Percentiles rank a stretch among this genome's conserved stretches.
Conservation (phyloP, 371 early-diverging fungal genomes). For the Actinomucor elegans region DNA sequence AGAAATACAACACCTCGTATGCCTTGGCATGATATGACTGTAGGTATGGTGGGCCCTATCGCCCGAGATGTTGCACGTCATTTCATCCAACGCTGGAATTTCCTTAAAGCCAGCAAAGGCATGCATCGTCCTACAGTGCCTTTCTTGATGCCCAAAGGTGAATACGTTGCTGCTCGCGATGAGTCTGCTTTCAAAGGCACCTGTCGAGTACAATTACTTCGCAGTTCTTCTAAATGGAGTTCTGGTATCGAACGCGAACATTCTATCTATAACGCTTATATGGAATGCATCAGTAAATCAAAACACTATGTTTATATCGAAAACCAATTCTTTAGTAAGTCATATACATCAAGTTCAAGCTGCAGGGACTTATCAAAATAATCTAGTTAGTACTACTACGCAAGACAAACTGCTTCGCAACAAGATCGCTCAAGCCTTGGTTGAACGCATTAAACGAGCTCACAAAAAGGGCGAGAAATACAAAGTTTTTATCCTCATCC, state of each 20-base stretch:
- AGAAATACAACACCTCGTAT: slow-evolving; percentile 71
- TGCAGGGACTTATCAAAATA: no score
- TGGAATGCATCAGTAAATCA: slow-evolving; percentile 73
- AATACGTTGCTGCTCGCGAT: slow-evolving; percentile 69
- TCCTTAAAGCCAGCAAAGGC: slow-evolving; percentile 73
- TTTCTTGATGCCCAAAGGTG: slow-evolving; percentile 77
- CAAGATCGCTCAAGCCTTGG: slow-evolving; percentile 57
- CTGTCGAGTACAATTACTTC: slow-evolving; percentile 69
- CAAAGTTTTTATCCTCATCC: slow-evolving; percentile 85
- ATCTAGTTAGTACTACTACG: slow-evolving; percentile 35
- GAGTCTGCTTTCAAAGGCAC: slow-evolving; percentile 62
- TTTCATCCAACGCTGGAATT: slow-evolving; percentile 94
- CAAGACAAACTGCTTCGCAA: slow-evolving; percentile 40
- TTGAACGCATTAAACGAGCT: slow-evolving; percentile 78
- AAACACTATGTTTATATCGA: slow-evolving; percentile 70
- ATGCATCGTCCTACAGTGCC: slow-evolving; percentile 64
- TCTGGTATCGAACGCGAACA: slow-evolving; percentile 63
- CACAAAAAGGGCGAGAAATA: slow-evolving; percentile 67
- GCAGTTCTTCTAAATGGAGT: slow-evolving; percentile 72
- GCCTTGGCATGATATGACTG: slow-evolving; percentile 95
- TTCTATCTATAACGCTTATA: slow-evolving; percentile 86
- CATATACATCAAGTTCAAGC: neutral
- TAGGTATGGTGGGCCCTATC: slow-evolving; percentile 72
- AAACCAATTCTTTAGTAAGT: slow-evolving; percentile 28
- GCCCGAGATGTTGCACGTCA: slow-evolving; percentile 89